These are phyloP conservation scores for Ehretia macrophylla DNA, from an alignment of 257 asterid genomes.

Conservation along the genomic window DNA sequence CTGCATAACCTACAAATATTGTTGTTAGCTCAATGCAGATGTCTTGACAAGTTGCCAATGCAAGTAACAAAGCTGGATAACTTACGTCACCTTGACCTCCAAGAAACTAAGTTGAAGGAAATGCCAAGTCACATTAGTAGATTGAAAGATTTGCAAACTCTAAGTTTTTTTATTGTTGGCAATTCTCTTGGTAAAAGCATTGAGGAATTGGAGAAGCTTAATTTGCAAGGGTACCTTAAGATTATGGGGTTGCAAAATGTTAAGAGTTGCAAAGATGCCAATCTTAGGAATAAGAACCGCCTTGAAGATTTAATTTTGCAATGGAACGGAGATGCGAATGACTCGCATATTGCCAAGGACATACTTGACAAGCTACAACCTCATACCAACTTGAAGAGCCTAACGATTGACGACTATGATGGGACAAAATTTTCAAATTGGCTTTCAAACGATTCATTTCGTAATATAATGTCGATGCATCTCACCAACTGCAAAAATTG, in stretches of 20 bases:
- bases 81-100: slow-evolving; percentile 7
- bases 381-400: slow-evolving; percentile 28
- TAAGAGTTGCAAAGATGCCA: background rate
- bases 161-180: background rate
- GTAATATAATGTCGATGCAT: slow-evolving; percentile 30
- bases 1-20: slow-evolving; percentile 28
- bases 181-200: slow-evolving; percentile 2
- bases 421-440: slow-evolving; percentile 39
- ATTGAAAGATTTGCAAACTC: background rate
- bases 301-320: slow-evolving; percentile 1
- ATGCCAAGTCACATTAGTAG: slow-evolving; percentile 2
- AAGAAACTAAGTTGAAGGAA: background rate
- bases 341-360: slow-evolving; percentile 12
- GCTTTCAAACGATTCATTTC: slow-evolving; percentile 35
- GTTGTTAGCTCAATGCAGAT: background rate
- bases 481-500: slow-evolving; percentile 39
- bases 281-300: slow-evolving; percentile 7
- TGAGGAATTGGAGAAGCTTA: slow-evolving; percentile 7
- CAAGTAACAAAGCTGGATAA: background rate
- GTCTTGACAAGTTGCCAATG: slow-evolving; percentile 2
- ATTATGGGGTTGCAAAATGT: slow-evolving; percentile 13
- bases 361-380: slow-evolving; percentile 48
- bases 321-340: background rate
- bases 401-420: slow-evolving; percentile 26
- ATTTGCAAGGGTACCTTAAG: background rate